Percentiles rank a stretch among this genome's conserved stretches.
phyloP scores from a whole-genome alignment of 768 basidiomycete genomes.

The Boletus rubropictus region DNA sequence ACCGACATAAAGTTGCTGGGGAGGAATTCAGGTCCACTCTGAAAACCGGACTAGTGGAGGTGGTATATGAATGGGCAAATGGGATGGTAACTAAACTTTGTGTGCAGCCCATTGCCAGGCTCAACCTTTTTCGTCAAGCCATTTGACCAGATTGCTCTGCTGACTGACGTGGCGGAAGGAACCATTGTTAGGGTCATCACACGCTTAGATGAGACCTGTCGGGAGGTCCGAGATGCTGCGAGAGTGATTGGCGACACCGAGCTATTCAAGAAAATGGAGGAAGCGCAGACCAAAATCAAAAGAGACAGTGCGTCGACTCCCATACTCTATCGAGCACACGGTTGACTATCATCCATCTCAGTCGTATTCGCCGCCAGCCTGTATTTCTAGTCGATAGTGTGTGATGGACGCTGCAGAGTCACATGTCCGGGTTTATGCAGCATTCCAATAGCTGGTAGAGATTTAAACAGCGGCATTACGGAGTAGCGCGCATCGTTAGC shows the following conservation, averaged over 20 bases:
- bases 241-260: conserved; percentile 95
- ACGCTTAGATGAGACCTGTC: conserved; percentile 91
- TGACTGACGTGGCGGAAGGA: conserved; percentile 95
- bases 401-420: not conserved
- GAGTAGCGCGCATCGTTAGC: not conserved
- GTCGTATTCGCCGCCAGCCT: conserved; percentile 85
- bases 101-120: not conserved
- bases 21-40: conserved; percentile 74
- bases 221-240: conserved; percentile 95
- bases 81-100: conserved; percentile 72
- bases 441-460: conserved; percentile 18
- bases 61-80: conserved; percentile 98
- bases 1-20: conserved; percentile 67
- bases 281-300: conserved; percentile 88
- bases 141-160: conserved; percentile 85
- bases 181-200: conserved; percentile 97
- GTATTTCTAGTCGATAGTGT: conserved; percentile 54
- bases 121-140: conserved; percentile 49
- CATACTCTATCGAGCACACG: not conserved
- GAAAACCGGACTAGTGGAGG: conserved; percentile 90
- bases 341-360: conserved; percentile 26
- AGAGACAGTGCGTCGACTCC: conserved; percentile 74
- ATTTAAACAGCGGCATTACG: conserved; percentile 13
- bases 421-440: not conserved
- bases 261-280: conserved; percentile 97